Evolutionary conservation across 768 basidiomycete genomes (phyloP).

Genomic region (Trichaptum fuscoviolaceum): DNA sequence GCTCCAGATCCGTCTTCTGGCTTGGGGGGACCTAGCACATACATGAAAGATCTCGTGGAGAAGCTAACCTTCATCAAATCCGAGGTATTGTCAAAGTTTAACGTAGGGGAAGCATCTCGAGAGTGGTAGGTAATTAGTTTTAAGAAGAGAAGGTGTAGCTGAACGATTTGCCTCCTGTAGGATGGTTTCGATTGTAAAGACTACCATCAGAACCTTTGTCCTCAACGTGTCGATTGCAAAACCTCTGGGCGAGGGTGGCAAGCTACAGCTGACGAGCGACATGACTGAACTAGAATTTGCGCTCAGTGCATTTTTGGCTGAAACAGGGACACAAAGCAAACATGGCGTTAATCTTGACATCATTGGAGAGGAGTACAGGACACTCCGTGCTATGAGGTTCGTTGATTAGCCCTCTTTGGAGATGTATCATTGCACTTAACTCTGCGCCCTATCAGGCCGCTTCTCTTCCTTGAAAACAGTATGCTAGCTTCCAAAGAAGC

Average conservation of each 20-base stretch:
- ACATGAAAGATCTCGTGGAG: constrained; percentile 89
- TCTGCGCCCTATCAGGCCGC: constrained; percentile 44
- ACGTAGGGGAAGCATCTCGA: constrained; percentile 62
- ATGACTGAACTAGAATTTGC: constrained; percentile 97
- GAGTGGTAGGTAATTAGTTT: constrained; percentile 65
- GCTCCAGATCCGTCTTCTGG: constrained; percentile 59
- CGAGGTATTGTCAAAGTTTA: constrained; percentile 69
- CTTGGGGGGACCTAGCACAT: constrained; percentile 64
- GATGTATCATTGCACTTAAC: background rate
- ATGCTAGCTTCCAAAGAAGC: constrained; percentile 58
- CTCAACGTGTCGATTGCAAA: constrained; percentile 90
- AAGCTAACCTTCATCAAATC: constrained; percentile 78
- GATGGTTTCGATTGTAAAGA: constrained; percentile 63
- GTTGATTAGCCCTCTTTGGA: constrained; percentile 18
- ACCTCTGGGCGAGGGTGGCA: constrained; percentile 88
- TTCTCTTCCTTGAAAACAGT: constrained; percentile 83
- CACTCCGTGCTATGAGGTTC: constrained; percentile 81
- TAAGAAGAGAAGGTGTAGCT: too few species aligned
- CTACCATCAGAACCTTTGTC: constrained; percentile 81
- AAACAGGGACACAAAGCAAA: constrained; percentile 44
- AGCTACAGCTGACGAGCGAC: constrained; percentile 90
- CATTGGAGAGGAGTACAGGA: constrained; percentile 84
- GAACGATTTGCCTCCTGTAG: constrained; percentile 30
- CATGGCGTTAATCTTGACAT: constrained; percentile 64
- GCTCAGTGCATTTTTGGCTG: constrained; percentile 70